phyloP scores from a whole-genome alignment of 257 asterid genomes.

The Asclepias syriaca region DNA sequence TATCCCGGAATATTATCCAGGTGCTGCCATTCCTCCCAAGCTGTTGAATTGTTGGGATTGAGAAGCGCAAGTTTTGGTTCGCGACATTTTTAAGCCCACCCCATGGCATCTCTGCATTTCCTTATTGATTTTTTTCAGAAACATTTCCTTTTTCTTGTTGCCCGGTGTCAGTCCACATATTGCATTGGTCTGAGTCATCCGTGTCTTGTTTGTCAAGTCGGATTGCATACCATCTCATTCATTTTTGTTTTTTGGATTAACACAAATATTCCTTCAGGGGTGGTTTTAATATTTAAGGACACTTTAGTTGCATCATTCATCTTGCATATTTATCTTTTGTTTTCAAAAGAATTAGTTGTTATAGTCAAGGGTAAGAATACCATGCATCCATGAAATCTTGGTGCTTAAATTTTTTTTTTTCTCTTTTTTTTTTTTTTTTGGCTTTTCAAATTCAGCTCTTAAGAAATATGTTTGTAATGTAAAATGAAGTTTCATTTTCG shows the following conservation, averaged over 20 bases:
- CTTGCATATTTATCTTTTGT: constrained; percentile 18
- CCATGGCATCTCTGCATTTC: constrained; percentile 21
- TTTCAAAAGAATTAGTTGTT: constrained; percentile 17
- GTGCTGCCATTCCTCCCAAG: constrained; percentile 28
- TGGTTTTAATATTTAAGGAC: constrained; percentile 24
- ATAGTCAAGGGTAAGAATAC: constrained; percentile 17
- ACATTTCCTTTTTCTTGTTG: constrained; percentile 23
- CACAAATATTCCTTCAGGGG: constrained; percentile 26
- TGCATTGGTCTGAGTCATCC: constrained; percentile 39
- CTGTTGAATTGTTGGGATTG: constrained; percentile 22
- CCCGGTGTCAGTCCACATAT: constrained; percentile 37
- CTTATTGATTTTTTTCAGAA: constrained; percentile 13
- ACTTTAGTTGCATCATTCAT: constrained; percentile 26
- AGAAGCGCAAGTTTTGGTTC: constrained; percentile 20
- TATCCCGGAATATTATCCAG: constrained; percentile 15
- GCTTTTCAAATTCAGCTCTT: constrained; percentile 21
- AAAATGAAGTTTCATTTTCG: constrained; percentile 23
- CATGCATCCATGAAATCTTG: constrained; percentile 26
- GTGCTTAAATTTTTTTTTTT: not conserved
- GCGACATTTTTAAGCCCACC: constrained; percentile 8
- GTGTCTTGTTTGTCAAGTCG: constrained; percentile 24
- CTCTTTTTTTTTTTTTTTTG: not conserved
- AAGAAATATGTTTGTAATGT: constrained; percentile 29
- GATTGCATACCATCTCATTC: constrained; percentile 49
- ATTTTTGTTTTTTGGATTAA: constrained; percentile 24